These are phyloP conservation scores for Beauveria varroae DNA, from an alignment of 2,329 filamentous ascomycete species.

Conservation along the genomic window DNA sequence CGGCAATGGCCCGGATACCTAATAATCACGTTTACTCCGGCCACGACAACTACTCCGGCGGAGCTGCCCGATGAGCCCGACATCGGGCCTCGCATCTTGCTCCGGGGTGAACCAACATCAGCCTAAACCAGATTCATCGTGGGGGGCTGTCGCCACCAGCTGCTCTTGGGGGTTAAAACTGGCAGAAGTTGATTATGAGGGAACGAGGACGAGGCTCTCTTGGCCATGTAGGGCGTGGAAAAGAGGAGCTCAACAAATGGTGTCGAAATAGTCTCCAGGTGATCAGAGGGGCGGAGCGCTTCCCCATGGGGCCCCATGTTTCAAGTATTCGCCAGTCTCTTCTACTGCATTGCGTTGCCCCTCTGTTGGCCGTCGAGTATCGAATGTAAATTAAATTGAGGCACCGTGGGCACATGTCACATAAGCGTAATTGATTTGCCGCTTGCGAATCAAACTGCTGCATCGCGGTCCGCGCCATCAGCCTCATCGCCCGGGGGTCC, in stretches of 20 bases:
- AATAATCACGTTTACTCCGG: background rate
- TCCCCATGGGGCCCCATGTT: constrained; percentile 6
- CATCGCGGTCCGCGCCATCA: constrained; percentile 3
- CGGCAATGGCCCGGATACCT: background rate
- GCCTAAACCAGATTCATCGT: background rate
- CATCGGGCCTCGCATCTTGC: background rate
- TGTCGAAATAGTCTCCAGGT: background rate
- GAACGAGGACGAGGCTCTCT: background rate
- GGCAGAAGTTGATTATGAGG: constrained; percentile 1
- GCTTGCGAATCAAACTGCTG: background rate
- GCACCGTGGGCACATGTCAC: background rate
- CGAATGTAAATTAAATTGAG: background rate
- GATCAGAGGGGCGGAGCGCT: background rate
- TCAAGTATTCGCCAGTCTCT: background rate
- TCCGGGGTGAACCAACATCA: background rate
- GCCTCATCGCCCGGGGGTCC: background rate
- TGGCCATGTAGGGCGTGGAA: constrained; percentile 9
- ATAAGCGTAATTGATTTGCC: background rate
- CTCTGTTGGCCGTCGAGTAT: background rate
- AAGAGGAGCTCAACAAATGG: constrained; percentile 2
- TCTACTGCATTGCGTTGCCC: background rate
- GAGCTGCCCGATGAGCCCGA: constrained; percentile 1
- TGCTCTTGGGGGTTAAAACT: background rate
- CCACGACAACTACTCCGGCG: background rate
- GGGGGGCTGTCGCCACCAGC: background rate